phyloP scores from a whole-genome alignment of 108 stramenopile species.

The Cyclotella cryptica region DNA sequence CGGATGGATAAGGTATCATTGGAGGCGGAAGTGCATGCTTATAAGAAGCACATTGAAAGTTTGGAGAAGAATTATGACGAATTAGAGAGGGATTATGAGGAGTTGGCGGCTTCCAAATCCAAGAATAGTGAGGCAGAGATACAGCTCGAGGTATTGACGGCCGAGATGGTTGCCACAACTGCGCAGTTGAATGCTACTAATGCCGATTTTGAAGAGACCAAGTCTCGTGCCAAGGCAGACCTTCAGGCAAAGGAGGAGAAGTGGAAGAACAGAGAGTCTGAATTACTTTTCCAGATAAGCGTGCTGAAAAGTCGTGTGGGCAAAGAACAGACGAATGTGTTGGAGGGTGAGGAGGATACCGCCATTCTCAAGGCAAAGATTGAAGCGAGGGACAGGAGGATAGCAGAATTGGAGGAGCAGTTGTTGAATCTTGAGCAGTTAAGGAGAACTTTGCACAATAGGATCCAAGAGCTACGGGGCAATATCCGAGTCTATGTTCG shows the following conservation, averaged over 20 bases:
- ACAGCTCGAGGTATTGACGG: slow-evolving; percentile 79
- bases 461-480: slow-evolving; percentile 89
- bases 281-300: slow-evolving; percentile 86
- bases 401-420: slow-evolving; percentile 82
- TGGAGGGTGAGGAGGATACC: slow-evolving; percentile 75
- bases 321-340: slow-evolving; percentile 47
- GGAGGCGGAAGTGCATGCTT: slow-evolving; percentile 82
- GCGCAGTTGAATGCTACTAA: slow-evolving; percentile 89
- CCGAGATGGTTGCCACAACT: slow-evolving; percentile 87
- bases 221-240: slow-evolving; percentile 74
- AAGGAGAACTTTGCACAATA: slow-evolving; percentile 84
- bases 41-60: slow-evolving; percentile 71
- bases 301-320: slow-evolving; percentile 85
- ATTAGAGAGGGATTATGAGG: slow-evolving; percentile 74
- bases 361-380: slow-evolving; percentile 89
- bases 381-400: slow-evolving; percentile 83
- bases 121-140: slow-evolving; percentile 89
- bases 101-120: slow-evolving; percentile 70
- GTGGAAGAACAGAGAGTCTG: slow-evolving; percentile 73
- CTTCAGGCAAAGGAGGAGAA: slow-evolving; percentile 67
- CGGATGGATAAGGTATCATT: slow-evolving; percentile 83
- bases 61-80: slow-evolving; percentile 71
- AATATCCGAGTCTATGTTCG: slow-evolving; percentile 91
- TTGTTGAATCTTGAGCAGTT: slow-evolving; percentile 87
- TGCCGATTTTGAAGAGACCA: slow-evolving; percentile 85